phyloP scores from a whole-genome alignment of 179 eudicot species.

The Silene vulgaris region DNA sequence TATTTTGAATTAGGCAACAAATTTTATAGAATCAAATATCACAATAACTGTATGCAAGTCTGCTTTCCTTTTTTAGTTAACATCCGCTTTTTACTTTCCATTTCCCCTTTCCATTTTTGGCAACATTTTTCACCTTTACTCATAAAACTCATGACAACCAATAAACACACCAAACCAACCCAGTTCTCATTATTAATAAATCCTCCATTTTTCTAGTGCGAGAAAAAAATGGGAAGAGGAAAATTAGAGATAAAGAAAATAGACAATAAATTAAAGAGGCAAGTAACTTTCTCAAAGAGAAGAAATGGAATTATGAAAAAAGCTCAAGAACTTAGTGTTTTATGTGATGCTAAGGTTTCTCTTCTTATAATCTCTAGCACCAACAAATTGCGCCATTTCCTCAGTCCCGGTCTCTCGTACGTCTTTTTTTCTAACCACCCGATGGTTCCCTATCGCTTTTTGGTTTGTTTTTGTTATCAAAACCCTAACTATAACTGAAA shows the following conservation, averaged over 20 bases:
- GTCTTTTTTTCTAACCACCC: not conserved
- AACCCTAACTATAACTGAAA: too few species aligned
- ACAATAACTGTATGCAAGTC: too few species aligned
- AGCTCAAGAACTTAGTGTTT: slow-evolving; percentile 53
- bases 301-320: slow-evolving; percentile 66
- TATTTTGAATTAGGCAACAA: too few species aligned
- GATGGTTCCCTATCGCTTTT: not conserved
- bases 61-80: slow-evolving; percentile 24
- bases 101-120: slow-evolving; percentile 18
- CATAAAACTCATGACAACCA: not conserved
- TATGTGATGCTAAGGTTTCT: slow-evolving; percentile 65
- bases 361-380: slow-evolving; percentile 48
- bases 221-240: slow-evolving; percentile 53
- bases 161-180: not conserved
- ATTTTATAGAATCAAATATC: too few species aligned
- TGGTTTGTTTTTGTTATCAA: too few species aligned
- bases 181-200: too few species aligned
- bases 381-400: slow-evolving; percentile 40
- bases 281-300: slow-evolving; percentile 64
- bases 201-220: not conserved
- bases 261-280: slow-evolving; percentile 53
- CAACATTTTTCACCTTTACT: not conserved
- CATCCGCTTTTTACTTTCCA: slow-evolving; percentile 25
- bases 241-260: slow-evolving; percentile 56
- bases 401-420: slow-evolving; percentile 45